Conservation (phyloP, 2,329 filamentous ascomycete species). For the Xylariales sp. region DNA sequence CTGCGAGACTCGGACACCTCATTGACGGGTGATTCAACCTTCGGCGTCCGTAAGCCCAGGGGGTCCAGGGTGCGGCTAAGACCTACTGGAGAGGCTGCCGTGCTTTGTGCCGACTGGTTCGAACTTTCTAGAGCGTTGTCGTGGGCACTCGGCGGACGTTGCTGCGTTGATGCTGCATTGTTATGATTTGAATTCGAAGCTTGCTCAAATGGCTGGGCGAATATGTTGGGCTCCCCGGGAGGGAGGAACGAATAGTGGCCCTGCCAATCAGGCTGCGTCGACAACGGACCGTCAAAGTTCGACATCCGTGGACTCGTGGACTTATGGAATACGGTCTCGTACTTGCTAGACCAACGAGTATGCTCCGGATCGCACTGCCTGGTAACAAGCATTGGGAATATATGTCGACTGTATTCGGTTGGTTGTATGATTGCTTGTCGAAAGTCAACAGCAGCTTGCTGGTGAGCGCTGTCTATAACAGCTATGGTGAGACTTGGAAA, state of each 20-base stretch:
- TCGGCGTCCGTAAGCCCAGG: conserved; percentile 36
- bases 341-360: conserved; percentile 52
- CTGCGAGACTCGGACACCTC: conserved; percentile 30
- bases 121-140: conserved; percentile 55
- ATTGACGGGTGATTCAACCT: conserved; percentile 32
- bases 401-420: conserved; percentile 14
- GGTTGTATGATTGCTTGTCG: conserved; percentile 10
- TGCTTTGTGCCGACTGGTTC: conserved; percentile 45
- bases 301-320: conserved; percentile 51
- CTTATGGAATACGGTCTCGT: conserved; percentile 42
- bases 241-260: conserved; percentile 48
- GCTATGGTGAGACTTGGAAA: neutral
- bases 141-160: conserved; percentile 31
- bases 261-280: conserved; percentile 54
- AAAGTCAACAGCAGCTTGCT: conserved; percentile 12
- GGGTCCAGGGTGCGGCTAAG: conserved; percentile 35
- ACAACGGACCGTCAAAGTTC: conserved; percentile 48
- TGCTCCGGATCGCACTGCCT: conserved; percentile 49
- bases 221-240: conserved; percentile 39
- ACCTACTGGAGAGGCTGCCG: conserved; percentile 27
- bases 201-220: conserved; percentile 41
- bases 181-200: conserved; percentile 30
- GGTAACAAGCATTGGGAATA: conserved; percentile 52
- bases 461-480: conserved; percentile 1
- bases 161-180: conserved; percentile 28